Base-by-base conservation (phyloP, 2,329 filamentous ascomycete genomes). In the Pyrenophora tritici-repentis region DNA sequence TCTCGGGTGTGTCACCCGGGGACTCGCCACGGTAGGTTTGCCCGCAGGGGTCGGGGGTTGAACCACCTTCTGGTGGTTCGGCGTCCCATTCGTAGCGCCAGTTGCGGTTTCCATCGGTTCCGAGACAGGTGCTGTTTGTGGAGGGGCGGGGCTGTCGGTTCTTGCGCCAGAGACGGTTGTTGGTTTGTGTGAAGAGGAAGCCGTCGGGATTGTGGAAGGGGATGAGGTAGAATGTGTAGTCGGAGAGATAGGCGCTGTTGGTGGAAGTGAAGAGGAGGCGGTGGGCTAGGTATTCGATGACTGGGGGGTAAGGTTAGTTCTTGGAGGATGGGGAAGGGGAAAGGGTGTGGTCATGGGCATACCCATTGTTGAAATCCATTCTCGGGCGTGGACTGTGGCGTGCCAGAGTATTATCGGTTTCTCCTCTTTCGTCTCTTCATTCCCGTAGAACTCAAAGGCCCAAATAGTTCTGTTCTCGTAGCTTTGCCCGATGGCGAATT, bases 91-190 rank as follows among this genome's bases (percentile, higher is more conserved):
- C 62, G 10, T 59, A 68, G 13, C 60, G 62, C 70, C 70, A 72
- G 50, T 73, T 73, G 37, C 70, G 65, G 53, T 73, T 73, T 20
- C 70, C 68, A 42, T 72, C 70, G 5, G 66, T 66, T 10, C 70
- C 70, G 34, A 62, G 32, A 47, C 68, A 72, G 14, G 61, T 64
- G 3, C 55, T 59, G 43, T 67, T 66, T 13, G 47, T 32, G 10
- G 41, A 73, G 3, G 67, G 63, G 6, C 60, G 62, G 6, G 66
- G 62, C 46, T 71, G 67, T 7, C 70, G 62, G 42, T 72, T 73
- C 46, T 73, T 73, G 17, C 70, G 65, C 70, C 70, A 73, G 12
- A 73, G 60, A 4, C 70, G 66, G 14, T 72, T 60, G 33, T 50
- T 71, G 3, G 67, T 72, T 52, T 73, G 70, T 7, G 62, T 60